These are phyloP conservation scores for Cercospora brassicicola DNA, from an alignment of 2,329 filamentous ascomycete genomes.

Conservation along the genomic window DNA sequence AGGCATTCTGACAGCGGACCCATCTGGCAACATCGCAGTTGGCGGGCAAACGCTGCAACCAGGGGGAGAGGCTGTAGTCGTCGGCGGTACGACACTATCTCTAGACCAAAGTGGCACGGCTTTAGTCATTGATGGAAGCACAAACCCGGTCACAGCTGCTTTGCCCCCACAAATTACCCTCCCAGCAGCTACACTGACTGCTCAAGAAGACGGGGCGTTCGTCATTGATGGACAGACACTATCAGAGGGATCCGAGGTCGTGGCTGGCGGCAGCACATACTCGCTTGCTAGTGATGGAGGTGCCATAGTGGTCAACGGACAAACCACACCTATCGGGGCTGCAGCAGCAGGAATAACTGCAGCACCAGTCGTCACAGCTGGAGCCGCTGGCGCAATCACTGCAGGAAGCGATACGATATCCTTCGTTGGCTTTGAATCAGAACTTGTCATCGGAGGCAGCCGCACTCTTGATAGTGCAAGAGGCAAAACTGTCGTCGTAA, in stretches of 20 bases:
- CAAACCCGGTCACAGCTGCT: background rate
- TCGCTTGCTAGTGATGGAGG: slow-evolving; percentile 1
- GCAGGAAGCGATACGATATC: background rate
- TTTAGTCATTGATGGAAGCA: background rate
- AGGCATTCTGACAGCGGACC: background rate
- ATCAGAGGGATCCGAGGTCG: background rate
- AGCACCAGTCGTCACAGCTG: background rate
- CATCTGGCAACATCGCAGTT: background rate
- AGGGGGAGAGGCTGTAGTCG: background rate
- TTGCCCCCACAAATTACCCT: background rate
- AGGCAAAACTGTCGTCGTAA: background rate
- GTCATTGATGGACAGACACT: slow-evolving; percentile 5
- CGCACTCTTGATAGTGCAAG: background rate
- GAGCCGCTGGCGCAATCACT: background rate
- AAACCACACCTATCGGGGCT: background rate
- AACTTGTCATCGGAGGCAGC: background rate
- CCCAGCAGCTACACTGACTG: background rate
- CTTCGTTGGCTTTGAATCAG: slow-evolving; percentile 1
- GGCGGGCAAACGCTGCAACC: background rate
- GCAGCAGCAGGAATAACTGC: background rate
- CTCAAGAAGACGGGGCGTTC: background rate
- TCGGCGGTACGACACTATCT: background rate
- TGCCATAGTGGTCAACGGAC: slow-evolving; percentile 10
- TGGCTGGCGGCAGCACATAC: slow-evolving; percentile 7
- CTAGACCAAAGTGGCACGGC: background rate